These are phyloP conservation scores for Aurifilum marmelostoma DNA, from an alignment of 2,329 filamentous ascomycete species.

Conservation along the genomic window DNA sequence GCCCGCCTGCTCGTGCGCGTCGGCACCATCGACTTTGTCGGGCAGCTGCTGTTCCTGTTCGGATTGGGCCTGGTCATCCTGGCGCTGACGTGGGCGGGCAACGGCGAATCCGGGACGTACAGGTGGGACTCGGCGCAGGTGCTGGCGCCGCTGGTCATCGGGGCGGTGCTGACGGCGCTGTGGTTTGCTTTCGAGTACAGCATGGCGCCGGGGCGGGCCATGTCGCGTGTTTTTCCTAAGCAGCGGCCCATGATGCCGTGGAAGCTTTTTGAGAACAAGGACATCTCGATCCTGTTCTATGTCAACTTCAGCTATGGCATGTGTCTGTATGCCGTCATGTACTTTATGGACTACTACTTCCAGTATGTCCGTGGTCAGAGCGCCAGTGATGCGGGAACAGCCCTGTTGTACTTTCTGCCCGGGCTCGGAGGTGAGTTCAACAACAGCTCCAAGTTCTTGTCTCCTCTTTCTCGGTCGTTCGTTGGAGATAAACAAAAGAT, in stretches of 20 bases:
- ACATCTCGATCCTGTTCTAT: constrained; percentile 64
- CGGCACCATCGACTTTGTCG: constrained; percentile 58
- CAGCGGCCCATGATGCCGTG: constrained; percentile 69
- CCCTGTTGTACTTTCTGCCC: constrained; percentile 66
- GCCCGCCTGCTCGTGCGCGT: constrained; percentile 49
- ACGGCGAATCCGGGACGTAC: constrained; percentile 43
- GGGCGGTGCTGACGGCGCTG: constrained; percentile 43
- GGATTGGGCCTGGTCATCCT: constrained; percentile 59
- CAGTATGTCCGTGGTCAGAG: constrained; percentile 60
- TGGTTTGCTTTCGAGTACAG: constrained; percentile 59
- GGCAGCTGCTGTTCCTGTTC: constrained; percentile 59
- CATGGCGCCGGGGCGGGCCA: constrained; percentile 51
- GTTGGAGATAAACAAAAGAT: background rate
- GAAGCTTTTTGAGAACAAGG: constrained; percentile 57
- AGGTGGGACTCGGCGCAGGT: constrained; percentile 54
- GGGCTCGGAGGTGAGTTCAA: constrained; percentile 57
- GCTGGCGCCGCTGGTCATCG: constrained; percentile 51
- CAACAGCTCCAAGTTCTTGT: background rate
- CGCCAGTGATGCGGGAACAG: constrained; percentile 53
- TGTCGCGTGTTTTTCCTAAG: constrained; percentile 53
- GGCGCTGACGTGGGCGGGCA: constrained; percentile 59
- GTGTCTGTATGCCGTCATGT: constrained; percentile 58
- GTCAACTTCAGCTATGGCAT: constrained; percentile 65
- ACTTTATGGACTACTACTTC: constrained; percentile 72
- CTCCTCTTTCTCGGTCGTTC: background rate